Evolutionary conservation across 345 rosid species (phyloP).

Genomic region (Orychophragmus violaceus): DNA sequence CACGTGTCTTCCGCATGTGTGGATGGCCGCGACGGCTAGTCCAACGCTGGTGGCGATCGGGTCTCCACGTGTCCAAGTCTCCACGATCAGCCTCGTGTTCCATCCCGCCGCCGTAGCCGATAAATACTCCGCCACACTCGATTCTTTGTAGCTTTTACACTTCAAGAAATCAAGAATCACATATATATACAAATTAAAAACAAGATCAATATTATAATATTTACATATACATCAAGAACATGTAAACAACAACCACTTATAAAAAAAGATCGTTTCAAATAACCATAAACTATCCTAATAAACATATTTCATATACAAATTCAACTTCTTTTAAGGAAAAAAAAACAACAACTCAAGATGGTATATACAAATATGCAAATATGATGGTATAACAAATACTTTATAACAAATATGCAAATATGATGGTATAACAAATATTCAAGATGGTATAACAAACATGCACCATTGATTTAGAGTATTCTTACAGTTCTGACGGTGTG

Average conservation of each 20-base stretch:
- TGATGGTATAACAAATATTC: no score
- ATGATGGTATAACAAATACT: no score
- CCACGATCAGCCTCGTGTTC: conserved; percentile 73
- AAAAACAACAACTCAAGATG: no score
- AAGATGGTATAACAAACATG: background rate
- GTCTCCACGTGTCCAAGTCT: conserved; percentile 67
- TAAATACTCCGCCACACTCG: conserved; percentile 67
- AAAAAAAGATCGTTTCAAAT: background rate
- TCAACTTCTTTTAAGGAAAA: background rate
- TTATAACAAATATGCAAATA: no score
- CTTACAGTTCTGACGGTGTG: conserved; percentile 65
- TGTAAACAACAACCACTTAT: background rate
- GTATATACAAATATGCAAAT: no score
- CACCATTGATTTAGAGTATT: background rate
- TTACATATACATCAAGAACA: background rate
- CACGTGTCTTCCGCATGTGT: conserved; percentile 70
- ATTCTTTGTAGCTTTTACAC: conserved; percentile 48
- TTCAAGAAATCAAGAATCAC: conserved; percentile 15
- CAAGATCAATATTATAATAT: background rate
- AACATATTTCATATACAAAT: background rate
- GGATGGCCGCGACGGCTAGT: conserved; percentile 60
- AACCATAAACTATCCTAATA: background rate
- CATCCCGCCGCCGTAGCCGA: conserved; percentile 92
- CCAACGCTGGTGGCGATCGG: conserved; percentile 67
- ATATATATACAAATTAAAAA: background rate